A percentile compares a stretch with the other conserved stretches of the same genome.
Evolutionary conservation across 306 rosid species (phyloP).

Genomic region (Vigna reflexopilosa): DNA sequence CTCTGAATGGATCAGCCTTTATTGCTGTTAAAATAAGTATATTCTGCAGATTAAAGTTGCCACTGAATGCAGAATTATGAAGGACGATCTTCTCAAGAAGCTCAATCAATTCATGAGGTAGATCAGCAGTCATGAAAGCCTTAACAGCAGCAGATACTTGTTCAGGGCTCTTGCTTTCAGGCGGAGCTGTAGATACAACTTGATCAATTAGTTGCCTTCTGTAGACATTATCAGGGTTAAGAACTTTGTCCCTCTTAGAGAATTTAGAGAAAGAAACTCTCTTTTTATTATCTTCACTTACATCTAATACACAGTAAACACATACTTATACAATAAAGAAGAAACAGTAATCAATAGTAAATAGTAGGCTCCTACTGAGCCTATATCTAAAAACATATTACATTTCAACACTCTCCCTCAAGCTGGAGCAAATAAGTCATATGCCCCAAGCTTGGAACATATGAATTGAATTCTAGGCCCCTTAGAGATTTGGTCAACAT

Average conservation of each 20-base stretch:
- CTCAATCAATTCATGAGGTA: constrained; percentile 98
- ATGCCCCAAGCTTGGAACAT: too few relatives aligned
- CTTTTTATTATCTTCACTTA: too few relatives aligned
- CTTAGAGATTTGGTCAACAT: too few relatives aligned
- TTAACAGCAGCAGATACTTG: constrained; percentile 99
- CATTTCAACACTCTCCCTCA: too few relatives aligned
- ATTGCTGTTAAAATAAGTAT: constrained; percentile 95
- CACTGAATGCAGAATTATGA: constrained; percentile 99
- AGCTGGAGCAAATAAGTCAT: too few relatives aligned
- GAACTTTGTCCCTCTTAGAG: constrained; percentile 61
- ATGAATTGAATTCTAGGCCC: too few relatives aligned
- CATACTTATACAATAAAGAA: too few relatives aligned
- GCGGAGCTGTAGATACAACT: constrained; percentile 97
- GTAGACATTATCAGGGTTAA: constrained; percentile 81
- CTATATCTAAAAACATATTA: too few relatives aligned
- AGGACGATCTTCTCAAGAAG: constrained; percentile 99
- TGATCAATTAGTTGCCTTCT: constrained; percentile 99
- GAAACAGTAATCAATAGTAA: too few relatives aligned
- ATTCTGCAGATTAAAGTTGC: constrained; percentile 97
- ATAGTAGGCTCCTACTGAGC: too few relatives aligned
- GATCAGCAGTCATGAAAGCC: constrained; percentile 99
- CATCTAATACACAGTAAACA: too few relatives aligned
- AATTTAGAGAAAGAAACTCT: too few relatives aligned
- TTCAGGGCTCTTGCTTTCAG: constrained; percentile 99
- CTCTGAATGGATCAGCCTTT: constrained; percentile 98